Evolutionary conservation across 345 rosid genomes (phyloP), one percentile per base, ranked within the genome.

Genomic region (Rhizophora mangle): DNA sequence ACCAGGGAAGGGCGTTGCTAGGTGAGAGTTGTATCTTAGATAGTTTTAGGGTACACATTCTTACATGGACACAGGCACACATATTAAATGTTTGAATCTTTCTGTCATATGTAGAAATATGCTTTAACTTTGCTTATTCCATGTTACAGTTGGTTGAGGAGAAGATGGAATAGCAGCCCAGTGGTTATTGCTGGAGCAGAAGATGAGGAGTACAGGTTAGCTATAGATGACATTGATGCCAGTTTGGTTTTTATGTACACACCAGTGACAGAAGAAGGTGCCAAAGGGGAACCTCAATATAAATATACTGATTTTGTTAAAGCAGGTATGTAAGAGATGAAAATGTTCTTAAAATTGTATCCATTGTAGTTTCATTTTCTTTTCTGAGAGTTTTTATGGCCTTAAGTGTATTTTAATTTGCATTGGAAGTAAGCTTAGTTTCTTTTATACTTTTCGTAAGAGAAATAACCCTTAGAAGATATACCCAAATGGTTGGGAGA

Each of bases 201-300:
- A 80, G 96, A 87, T 62, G 93, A 88, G 73, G 97, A 88, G 78
- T 94, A 94, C 74, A 79, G 39, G 67, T 79, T 94, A 76, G 84
- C 87, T 20, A 58, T 94, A 59, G 95, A 89, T 82, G 98, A 94
- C 77, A 81, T 89, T 43, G 96, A 80, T 71, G 89, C 97, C 68
- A 91, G 98, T 86, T 85, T 94, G 89, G 98, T 94, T 56, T 94
- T 87, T 76, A 94, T 94, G 98, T 91, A 89, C 72, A 91, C 98
- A 22, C 98, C 98, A 49, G 95, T 94, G 67, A 89, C 97, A 4
- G 92, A 91, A 81, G 97, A 76, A 85, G 95, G 97, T 67, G 89
- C 90, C 72, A 94, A 87, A 82, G 98, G 98, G 81, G 98, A 94
- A 75, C 96, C 98, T 61, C 97, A 87, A 61, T 89, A 89, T 72